Evolutionary conservation across 139 green algal genomes (phyloP), one percentile per base, ranked within the genome.

Genomic region (Zygnema cylindricum): DNA sequence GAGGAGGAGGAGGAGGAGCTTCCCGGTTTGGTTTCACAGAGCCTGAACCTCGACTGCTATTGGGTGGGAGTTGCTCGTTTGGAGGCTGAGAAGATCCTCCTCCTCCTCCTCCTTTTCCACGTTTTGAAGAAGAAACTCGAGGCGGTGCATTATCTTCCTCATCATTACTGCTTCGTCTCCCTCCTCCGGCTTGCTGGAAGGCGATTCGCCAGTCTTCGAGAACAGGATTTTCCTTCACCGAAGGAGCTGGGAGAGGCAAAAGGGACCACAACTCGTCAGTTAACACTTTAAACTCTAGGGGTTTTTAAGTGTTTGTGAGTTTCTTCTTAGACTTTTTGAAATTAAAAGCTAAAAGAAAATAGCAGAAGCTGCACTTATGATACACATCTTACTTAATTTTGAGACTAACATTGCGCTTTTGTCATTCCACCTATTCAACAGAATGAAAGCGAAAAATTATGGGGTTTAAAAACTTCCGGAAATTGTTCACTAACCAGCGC

Each of bases 191-290:
- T 16, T 41, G 36, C 16, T 79, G 71, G 16, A 79, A 79, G 71
- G 71, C 71, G 36, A 79, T 43, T 79, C 71, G 71, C 71, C 71
- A 79, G 71, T 79, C 71, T 16, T 79, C 71, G 11, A 54, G 7
- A 25, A 79, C 7, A 43, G 71, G 71, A 16, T 16, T 79, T 43
- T 79, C 71, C 21, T 79, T 79, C 36, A 43, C 71, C 71, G 71
- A 41, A 40, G 71, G 49, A 63, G 49, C 49, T 63, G 49, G 49
- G 49, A 63, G 16, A 63, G 49, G 49, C 49, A 63, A 63, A 7
- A 63, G 16, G 49, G 49, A 16, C 49, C 49, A n/a, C n/a, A n/a
- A n/a, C n/a, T n/a, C n/a, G n/a, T n/a, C n/a, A n/a, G n/a, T n/a
- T n/a, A n/a, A n/a, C n/a, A n/a, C n/a, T n/a, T n/a, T n/a, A n/a